Evolutionary conservation across 257 asterid genomes (phyloP), one percentile per base, ranked within the genome.

Genomic region (Prunella vulgaris): DNA sequence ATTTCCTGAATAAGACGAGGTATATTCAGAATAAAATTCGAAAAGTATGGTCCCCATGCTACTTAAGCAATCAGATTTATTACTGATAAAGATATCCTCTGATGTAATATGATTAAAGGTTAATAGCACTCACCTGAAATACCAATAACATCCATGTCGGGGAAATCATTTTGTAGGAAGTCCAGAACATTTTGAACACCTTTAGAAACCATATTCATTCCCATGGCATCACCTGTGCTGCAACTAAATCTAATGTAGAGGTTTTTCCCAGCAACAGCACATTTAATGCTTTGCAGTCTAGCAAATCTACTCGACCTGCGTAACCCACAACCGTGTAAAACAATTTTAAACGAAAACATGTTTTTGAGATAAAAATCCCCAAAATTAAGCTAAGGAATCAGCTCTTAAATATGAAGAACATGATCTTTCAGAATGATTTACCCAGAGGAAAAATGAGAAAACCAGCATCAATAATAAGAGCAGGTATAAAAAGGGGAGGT

Each of bases 181-280:
- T 91, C 96, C 30, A 91, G 63, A 66, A 91, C 95, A 49, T 91
- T 89, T 79, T 91, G 95, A 57, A 91, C 97, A n/a, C 93, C 93
- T 76, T 91, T 91, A 2, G 97, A 91, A 42, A 91, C 97, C 96
- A 91, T 91, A 85, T 91, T 91, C 97, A 91, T 91, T 72, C 96
- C 97, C 97, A 91, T 91, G 53, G 96, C 97, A 77, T 91, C 97
- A 15, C 96, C 97, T 1, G 97, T 89, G 80, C 89, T 82, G 84
- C 93, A 89, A 78, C 73, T 80, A 71, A 91, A 87, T 77, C 96
- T 74, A 22, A 84, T 81, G 74, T 89, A 91, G 3, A 89, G 84
- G 71, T 91, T 91, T 74, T 84, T 91, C 71, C 96, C 93, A 7
- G 93, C 97, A 74, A 89, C 73, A 2, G 85, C 85, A 69, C 96